Base-by-base conservation (phyloP, 2,329 filamentous ascomycete genomes). In the Ophiostoma perfectum region DNA sequence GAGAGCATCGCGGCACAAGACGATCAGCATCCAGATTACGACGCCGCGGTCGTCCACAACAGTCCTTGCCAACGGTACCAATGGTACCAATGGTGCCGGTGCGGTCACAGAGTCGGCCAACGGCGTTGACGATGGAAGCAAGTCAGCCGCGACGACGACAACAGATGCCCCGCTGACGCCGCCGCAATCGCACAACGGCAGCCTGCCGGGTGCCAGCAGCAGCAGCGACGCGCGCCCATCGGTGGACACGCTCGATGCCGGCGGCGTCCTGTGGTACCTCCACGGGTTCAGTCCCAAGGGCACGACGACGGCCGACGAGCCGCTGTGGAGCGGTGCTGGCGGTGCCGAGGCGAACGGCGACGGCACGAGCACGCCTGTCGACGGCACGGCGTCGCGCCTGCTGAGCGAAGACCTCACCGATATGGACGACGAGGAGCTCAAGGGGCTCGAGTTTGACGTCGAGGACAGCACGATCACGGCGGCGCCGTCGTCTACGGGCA, bases 371-470 rank as follows among this genome's bases (percentile, higher is more conserved):
- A 47, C 41, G 44, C 44, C 64, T 5, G 27, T 39, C 6, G 45
- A 65, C 14, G 44, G 44, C 44, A 49, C 44, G 16, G 36, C 45
- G 12, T 65, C 64, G 44, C 80, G 84, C 41, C 81, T 80, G 73
- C 88, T 94, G 78, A 96, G 91, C 74, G 93, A 97, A 77, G 91
- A 94, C 73, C 83, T 97, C 36, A 96, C 91, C 68, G 94, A 97
- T 75, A 88, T 97, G 76, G 93, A 96, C 74, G 93, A 97, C 72
- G 93, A 96, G 66, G 92, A 94, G 78, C 82, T 97, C 69, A 88
- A 91, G 74, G 91, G 90, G 45, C 80, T 92, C 45, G 83, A 80
- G 45, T 80, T 82, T 65, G 84, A 85, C 71, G 80, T 86, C 42
- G 82, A 83, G 72, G 80, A 83, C 67, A 77, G 78, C 70, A 81